A percentile compares a stretch with the other conserved stretches of the same genome.
Conservation (phyloP, 1,139 yeast species). For the Zygoascus meyerae region DNA sequence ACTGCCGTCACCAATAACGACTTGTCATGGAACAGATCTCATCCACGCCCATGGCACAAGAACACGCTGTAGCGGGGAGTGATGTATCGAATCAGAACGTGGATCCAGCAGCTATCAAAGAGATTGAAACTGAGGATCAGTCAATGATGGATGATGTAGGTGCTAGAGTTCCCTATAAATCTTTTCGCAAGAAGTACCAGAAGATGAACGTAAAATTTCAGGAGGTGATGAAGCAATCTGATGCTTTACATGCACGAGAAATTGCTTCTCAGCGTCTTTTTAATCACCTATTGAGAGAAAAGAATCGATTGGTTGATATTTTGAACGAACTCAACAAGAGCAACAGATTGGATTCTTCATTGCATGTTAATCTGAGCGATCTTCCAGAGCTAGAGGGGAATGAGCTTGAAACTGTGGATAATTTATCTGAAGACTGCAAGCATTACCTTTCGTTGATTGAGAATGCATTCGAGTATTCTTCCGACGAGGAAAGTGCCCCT, state of each 20-base stretch:
- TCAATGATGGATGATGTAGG: too few species aligned
- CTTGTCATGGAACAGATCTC: too few species aligned
- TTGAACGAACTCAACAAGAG: slow-evolving; percentile 21
- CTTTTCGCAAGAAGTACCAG: slow-evolving; percentile 23
- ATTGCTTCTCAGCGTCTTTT: slow-evolving; percentile 19
- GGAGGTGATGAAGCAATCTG: slow-evolving; percentile 22
- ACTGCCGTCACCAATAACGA: too few species aligned
- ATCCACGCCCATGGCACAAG: too few species aligned
- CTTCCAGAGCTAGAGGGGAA: not conserved
- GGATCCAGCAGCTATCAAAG: too few species aligned
- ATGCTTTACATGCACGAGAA: slow-evolving; percentile 22
- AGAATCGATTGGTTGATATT: slow-evolving; percentile 23
- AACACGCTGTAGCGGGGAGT: too few species aligned
- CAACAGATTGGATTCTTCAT: slow-evolving; percentile 4
- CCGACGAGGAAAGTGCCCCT: slow-evolving; percentile 23
- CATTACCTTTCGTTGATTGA: slow-evolving; percentile 17
- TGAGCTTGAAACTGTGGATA: not conserved
- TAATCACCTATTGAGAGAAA: slow-evolving; percentile 24
- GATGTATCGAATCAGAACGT: too few species aligned
- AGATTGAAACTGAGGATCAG: too few species aligned
- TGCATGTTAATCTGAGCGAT: not conserved
- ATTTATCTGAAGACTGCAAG: slow-evolving; percentile 17
- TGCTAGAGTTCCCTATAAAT: slow-evolving; percentile 8
- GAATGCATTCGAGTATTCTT: slow-evolving; percentile 20
- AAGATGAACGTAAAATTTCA: slow-evolving; percentile 24